phyloP scores from a whole-genome alignment of 1,284 basidiomycete genomes.

The Trichosporon asahii region DNA sequence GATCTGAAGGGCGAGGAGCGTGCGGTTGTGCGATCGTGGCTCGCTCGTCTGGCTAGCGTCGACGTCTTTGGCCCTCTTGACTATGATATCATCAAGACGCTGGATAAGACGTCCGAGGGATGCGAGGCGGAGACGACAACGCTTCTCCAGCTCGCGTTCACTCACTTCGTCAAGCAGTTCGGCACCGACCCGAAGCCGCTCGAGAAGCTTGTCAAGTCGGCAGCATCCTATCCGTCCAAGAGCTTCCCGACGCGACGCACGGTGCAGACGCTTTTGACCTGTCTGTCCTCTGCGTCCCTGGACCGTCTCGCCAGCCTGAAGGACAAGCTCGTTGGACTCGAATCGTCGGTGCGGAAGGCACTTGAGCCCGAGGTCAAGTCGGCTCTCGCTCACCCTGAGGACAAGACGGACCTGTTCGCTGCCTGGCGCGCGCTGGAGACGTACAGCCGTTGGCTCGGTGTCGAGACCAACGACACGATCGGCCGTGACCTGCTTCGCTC shows the following conservation, averaged over 20 bases:
- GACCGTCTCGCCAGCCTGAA: background rate
- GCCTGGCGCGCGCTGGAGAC: conserved; percentile 10
- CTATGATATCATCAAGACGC: conserved; percentile 14
- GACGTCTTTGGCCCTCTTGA: conserved; percentile 26
- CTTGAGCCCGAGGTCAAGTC: conserved; percentile 3
- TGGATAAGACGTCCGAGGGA: conserved; percentile 13
- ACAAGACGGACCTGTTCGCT: background rate
- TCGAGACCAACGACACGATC: background rate
- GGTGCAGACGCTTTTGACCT: background rate
- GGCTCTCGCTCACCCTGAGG: background rate
- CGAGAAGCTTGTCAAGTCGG: conserved; percentile 4
- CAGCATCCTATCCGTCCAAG: background rate
- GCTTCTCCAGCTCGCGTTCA: conserved; percentile 13
- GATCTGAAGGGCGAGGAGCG: conserved; percentile 5
- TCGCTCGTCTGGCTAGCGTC: conserved; percentile 20
- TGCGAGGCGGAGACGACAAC: background rate
- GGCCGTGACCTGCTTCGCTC: conserved; percentile 15
- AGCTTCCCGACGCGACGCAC: background rate
- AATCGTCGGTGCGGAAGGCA: conserved; percentile 4
- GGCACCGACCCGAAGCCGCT: background rate
- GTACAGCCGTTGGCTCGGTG: conserved; percentile 13
- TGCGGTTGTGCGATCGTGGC: conserved; percentile 20
- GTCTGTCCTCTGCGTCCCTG: background rate
- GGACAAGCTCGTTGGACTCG: conserved; percentile 13
- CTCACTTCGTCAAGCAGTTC: conserved; percentile 10